Base-by-base conservation (phyloP, 129 eudicot genomes). In the Helianthus tuberosus region DNA sequence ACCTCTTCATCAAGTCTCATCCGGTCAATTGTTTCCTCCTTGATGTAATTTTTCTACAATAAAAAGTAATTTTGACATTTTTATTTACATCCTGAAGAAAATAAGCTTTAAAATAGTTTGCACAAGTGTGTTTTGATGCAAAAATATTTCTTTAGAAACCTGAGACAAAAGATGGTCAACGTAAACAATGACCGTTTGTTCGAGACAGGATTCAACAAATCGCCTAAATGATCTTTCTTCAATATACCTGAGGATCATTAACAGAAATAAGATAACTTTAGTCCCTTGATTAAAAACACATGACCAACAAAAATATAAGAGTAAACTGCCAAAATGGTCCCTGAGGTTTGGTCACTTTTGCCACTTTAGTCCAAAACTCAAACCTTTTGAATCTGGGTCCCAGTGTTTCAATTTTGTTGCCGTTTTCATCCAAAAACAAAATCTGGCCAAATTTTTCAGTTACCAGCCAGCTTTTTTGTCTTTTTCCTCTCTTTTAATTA, bases 1-100 rank as follows among this genome's bases (percentile, higher is more conserved):
- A 91, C 87, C 86, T 94, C 99, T 79, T 94, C 99, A 64, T 94
- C 99, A 15, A 94, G 88, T 77, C 95, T 90, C 97, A 94, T 94
- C 47, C 99, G 87, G 72, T 94, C 99, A 74, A 94, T 91, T 16
- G 99, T 91, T 80, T 94, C 99, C 78, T 94, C 99, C 78, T 88
- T 91, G 84, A 94, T 86, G 81, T 94, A 86, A 77, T 68, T 86
- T 94, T 94, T 94, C 99, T 94, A 32, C 36, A 32, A 32, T 32
- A 32, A 32, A 32, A 32, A 3, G 69, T 84, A 69, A 12, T 49
- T 65, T 14, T 15, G n/a, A 64, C 1, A 6, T 17, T 68, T 68
- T 15, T 12, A 25, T 50, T 49, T 5, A 49, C 62, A 74, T 63
- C 77, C 25, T 51, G 49, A 39, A 3, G 6, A 57, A 62, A 69